These are phyloP conservation scores for Saccharomycopsis guyanensis DNA, from an alignment of 805 yeast species.

Conservation along the genomic window DNA sequence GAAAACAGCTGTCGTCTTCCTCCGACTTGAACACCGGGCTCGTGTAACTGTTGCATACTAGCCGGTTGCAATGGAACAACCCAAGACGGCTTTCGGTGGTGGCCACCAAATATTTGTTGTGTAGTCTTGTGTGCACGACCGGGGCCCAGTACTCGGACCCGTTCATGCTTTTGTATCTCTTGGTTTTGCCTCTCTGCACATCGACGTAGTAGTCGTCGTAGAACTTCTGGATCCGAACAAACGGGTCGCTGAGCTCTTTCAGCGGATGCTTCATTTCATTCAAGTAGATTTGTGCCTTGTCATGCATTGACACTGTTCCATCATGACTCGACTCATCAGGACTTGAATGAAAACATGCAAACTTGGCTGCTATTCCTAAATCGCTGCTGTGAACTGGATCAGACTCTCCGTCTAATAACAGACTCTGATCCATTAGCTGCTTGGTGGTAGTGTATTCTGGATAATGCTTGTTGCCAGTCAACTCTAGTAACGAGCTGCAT, in stretches of 20 bases:
- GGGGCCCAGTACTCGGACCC: constrained; percentile 28
- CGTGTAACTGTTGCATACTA: constrained; percentile 43
- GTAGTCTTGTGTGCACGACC: constrained; percentile 22
- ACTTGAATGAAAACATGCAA: constrained; percentile 18
- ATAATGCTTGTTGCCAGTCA: constrained; percentile 37
- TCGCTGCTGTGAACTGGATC: constrained; percentile 37
- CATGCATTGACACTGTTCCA: neutral
- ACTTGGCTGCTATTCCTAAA: constrained; percentile 32
- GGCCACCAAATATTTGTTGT: constrained; percentile 31
- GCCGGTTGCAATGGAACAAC: constrained; percentile 36
- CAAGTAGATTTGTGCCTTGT: neutral
- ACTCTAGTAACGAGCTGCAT: constrained; percentile 40
- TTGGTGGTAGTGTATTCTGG: neutral
- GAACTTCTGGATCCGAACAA: constrained; percentile 25
- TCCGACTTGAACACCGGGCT: constrained; percentile 30
- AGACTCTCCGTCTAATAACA: constrained; percentile 31
- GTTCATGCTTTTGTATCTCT: constrained; percentile 25
- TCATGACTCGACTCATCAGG: neutral
- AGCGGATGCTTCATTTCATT: neutral
- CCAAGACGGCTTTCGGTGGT: constrained; percentile 41
- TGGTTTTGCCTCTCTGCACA: constrained; percentile 23
- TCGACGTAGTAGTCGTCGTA: constrained; percentile 26
- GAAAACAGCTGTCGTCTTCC: neutral
- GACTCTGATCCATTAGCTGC: constrained; percentile 35
- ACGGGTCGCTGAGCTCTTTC: constrained; percentile 1